phyloP scores from a whole-genome alignment of 2,329 filamentous ascomycete genomes.

The Ceratocystis huliohia region DNA sequence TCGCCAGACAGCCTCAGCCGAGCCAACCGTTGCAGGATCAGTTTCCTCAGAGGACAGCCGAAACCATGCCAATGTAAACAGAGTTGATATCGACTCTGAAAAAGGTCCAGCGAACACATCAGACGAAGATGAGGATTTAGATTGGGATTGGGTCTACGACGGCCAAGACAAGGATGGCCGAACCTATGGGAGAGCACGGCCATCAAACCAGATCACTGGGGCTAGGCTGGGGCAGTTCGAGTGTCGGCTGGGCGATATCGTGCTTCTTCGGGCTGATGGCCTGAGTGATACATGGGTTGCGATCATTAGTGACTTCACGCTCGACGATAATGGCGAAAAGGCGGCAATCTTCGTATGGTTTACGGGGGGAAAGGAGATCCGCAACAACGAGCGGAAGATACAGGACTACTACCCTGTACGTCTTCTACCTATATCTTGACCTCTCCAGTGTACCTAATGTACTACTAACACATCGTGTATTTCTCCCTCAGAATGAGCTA shows the following conservation, averaged over 20 bases:
- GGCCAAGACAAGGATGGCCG: conserved; percentile 20
- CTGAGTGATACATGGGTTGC: conserved; percentile 85
- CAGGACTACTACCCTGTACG: conserved; percentile 59
- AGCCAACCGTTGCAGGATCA: neutral
- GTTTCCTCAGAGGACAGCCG: conserved; percentile 3
- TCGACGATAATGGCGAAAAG: conserved; percentile 63
- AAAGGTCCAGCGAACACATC: conserved; percentile 2
- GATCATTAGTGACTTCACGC: conserved; percentile 69
- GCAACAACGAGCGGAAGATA: conserved; percentile 69
- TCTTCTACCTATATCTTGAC: neutral
- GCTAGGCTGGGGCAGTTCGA: conserved; percentile 72
- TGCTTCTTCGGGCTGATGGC: conserved; percentile 79
- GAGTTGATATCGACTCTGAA: neutral
- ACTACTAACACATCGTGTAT: neutral
- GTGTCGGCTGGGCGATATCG: conserved; percentile 68
- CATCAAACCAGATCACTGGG: conserved; percentile 52
- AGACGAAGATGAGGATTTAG: conserved; percentile 17
- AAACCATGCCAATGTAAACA: neutral
- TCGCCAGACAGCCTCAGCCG: conserved; percentile 10
- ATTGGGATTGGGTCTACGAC: conserved; percentile 21
- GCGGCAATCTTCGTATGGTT: conserved; percentile 93
- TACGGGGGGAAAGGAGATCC: conserved; percentile 77
- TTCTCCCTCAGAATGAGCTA: conserved; percentile 56
- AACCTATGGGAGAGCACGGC: conserved; percentile 29
- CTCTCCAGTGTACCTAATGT: neutral